A percentile compares a stretch with the other conserved stretches of the same genome.
Evolutionary conservation across 225 moss, liverwort and hornwort species (phyloP).

Genomic region (Polytrichum commune): DNA sequence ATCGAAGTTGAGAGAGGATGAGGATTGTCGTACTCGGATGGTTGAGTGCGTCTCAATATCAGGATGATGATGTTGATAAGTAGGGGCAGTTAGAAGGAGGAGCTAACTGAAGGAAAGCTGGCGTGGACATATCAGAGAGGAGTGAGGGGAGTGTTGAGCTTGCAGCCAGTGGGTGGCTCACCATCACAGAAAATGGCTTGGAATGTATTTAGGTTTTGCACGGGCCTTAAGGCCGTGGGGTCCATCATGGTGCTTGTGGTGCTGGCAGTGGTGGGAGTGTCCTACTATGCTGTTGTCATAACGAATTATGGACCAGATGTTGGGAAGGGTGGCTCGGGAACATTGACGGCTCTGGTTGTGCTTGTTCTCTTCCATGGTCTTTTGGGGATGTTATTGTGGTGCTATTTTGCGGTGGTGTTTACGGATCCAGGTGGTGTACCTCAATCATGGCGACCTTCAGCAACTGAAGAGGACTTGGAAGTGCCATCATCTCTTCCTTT

Average conservation of each 20-base stretch:
- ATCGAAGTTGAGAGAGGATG: not conserved
- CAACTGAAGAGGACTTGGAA: slow-evolving; percentile 83
- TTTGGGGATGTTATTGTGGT: slow-evolving; percentile 88
- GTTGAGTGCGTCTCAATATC: not conserved
- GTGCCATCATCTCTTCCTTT: slow-evolving; percentile 53
- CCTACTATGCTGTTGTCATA: slow-evolving; percentile 94
- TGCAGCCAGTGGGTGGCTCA: slow-evolving; percentile 24
- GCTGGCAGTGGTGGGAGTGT: slow-evolving; percentile 84
- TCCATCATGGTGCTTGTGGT: slow-evolving; percentile 97
- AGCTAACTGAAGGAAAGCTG: slow-evolving; percentile 31
- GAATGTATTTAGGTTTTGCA: slow-evolving; percentile 97
- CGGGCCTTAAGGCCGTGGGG: slow-evolving; percentile 87
- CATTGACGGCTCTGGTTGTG: slow-evolving; percentile 64
- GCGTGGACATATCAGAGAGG: slow-evolving; percentile 56
- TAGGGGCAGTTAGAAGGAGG: not conserved
- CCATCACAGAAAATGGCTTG: slow-evolving; percentile 82
- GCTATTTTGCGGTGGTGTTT: slow-evolving; percentile 92
- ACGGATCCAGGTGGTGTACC: slow-evolving; percentile 98
- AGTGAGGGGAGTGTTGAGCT: slow-evolving; percentile 36
- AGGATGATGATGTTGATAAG: not conserved
- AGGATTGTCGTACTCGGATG: not conserved
- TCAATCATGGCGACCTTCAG: slow-evolving; percentile 64
- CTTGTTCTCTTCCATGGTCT: slow-evolving; percentile 74
- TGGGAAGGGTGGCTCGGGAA: slow-evolving; percentile 54
- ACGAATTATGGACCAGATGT: slow-evolving; percentile 85